Evolutionary conservation across 495 filamentous ascomycete species (phyloP).

Genomic region (Daldinia concentrica): DNA sequence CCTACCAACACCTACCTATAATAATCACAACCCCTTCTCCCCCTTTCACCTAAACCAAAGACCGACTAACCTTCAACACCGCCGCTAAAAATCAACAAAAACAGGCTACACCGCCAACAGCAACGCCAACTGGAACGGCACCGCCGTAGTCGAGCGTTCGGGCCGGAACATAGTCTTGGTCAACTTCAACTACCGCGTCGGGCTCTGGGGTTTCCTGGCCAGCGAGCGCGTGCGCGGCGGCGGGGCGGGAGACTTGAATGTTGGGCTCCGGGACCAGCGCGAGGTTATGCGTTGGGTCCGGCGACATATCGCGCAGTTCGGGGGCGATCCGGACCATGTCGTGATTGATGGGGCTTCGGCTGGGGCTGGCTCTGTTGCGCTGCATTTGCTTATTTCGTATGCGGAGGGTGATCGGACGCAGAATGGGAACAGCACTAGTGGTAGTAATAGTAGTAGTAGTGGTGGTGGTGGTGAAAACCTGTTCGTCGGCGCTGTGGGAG

Average conservation of each 20-base stretch:
- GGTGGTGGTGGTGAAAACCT: constrained; percentile 22
- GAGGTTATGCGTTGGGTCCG: constrained; percentile 75
- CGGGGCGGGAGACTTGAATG: constrained; percentile 66
- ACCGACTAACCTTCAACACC: background rate
- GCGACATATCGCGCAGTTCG: constrained; percentile 72
- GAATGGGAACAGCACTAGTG: constrained; percentile 7
- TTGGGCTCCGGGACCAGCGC: constrained; percentile 76
- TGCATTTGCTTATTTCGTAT: constrained; percentile 71
- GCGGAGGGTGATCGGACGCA: constrained; percentile 12
- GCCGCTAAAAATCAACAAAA: background rate
- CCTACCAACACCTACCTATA: background rate
- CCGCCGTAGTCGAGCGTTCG: constrained; percentile 66
- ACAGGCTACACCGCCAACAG: constrained; percentile 67
- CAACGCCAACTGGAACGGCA: constrained; percentile 74
- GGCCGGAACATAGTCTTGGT: constrained; percentile 71
- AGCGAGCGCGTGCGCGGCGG: constrained; percentile 61
- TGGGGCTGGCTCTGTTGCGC: constrained; percentile 70
- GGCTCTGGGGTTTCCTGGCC: constrained; percentile 77
- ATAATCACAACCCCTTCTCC: background rate
- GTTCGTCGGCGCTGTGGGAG: constrained; percentile 53
- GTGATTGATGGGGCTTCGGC: constrained; percentile 78
- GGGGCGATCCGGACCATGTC: constrained; percentile 75
- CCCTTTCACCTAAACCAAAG: background rate
- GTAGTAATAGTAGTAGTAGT: background rate
- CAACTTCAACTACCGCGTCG: constrained; percentile 79